Evolutionary conservation across 768 basidiomycete species (phyloP), one percentile per base, ranked within the genome.

Genomic region (Austroboletus eburneus): DNA sequence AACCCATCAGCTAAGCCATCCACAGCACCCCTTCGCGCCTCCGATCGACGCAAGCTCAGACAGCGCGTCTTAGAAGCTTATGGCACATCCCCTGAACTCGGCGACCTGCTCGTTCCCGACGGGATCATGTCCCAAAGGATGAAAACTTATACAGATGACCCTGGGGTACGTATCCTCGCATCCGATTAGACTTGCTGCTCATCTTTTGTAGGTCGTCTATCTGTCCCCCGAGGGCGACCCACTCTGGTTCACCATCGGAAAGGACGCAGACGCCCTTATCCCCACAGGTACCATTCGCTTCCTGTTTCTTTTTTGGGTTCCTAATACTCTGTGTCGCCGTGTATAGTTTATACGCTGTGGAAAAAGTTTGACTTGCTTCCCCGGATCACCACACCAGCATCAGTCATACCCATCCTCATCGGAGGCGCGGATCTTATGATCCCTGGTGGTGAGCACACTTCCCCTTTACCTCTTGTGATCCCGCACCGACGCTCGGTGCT

Each of bases 391-490:
- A 90, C 89, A 0, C 85, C 87, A 3, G 62, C 77, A 2, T 67
- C 78, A 10, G 89, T 90, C 23, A 78, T 91, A 30, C 83, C 83
- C 1, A 72, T 83, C 21, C 74, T 93, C 12, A 69, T 80, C 3
- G 79, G 79, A 9, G 90, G 91, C n/a, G 87, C 90, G 1, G 89
- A 93, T 68, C 75, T 92, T 8, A 91, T 93, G 88, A 81, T 87
- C 27, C 87, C 90, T 4, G 90, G 89, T 65, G 86, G 87, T 85
- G 59, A 59, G 81, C 70, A 37, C 20, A 27, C 14, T 1, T 21
- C 13, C 5, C 16, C 12, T 32, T 38, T 16, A 13, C 37, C 37
- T 43, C 24, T 34, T 36, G 16, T 38, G 34, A 25, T 25, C 10
- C 13, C 17, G 43, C 16, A 23, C 22, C 41, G 16, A 14, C 5